A percentile compares a stretch with the other conserved stretches of the same genome.
Conservation (phyloP, 2,329 filamentous ascomycete species). For the Gaeumannomyces sp. region DNA sequence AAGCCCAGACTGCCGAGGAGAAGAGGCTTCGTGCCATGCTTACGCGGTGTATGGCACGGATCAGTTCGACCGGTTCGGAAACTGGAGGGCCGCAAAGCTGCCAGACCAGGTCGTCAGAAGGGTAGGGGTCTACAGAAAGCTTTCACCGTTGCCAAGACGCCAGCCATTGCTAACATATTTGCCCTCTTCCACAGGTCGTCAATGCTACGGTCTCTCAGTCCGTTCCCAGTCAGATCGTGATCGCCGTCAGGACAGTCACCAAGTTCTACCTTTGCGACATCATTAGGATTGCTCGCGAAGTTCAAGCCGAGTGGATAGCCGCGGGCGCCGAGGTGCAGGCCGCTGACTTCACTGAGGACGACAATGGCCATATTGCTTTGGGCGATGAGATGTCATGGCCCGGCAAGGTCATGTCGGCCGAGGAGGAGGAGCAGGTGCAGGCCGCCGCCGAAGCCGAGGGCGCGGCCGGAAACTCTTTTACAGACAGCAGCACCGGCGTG, state of each 20-base stretch:
- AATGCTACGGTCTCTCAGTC: slow-evolving; percentile 78
- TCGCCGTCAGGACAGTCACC: slow-evolving; percentile 68
- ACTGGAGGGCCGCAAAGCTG: slow-evolving; percentile 63
- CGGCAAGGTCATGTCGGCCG: slow-evolving; percentile 19
- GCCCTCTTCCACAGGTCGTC: slow-evolving; percentile 46
- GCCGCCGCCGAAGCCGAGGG: slow-evolving; percentile 10
- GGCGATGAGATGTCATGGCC: slow-evolving; percentile 21
- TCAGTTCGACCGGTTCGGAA: slow-evolving; percentile 64
- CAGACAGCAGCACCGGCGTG: not conserved
- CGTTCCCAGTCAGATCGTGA: slow-evolving; percentile 65
- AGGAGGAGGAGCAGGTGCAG: slow-evolving; percentile 17
- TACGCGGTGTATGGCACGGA: slow-evolving; percentile 56
- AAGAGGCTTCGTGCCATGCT: slow-evolving; percentile 57
- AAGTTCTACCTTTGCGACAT: slow-evolving; percentile 74
- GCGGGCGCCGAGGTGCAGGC: slow-evolving; percentile 51
- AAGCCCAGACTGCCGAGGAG: slow-evolving; percentile 55
- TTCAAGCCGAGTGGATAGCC: slow-evolving; percentile 66
- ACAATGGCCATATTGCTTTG: slow-evolving; percentile 17
- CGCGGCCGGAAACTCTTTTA: slow-evolving; percentile 16
- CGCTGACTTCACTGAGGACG: slow-evolving; percentile 37
- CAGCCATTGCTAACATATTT: not conserved
- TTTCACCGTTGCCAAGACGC: too few species aligned
- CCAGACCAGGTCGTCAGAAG: slow-evolving; percentile 63
- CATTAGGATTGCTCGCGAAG: slow-evolving; percentile 62
- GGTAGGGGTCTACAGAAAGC: slow-evolving; percentile 33